These are phyloP conservation scores for Scolecobasidium constrictum DNA, from an alignment of 2,329 filamentous ascomycete species.

Conservation along the genomic window DNA sequence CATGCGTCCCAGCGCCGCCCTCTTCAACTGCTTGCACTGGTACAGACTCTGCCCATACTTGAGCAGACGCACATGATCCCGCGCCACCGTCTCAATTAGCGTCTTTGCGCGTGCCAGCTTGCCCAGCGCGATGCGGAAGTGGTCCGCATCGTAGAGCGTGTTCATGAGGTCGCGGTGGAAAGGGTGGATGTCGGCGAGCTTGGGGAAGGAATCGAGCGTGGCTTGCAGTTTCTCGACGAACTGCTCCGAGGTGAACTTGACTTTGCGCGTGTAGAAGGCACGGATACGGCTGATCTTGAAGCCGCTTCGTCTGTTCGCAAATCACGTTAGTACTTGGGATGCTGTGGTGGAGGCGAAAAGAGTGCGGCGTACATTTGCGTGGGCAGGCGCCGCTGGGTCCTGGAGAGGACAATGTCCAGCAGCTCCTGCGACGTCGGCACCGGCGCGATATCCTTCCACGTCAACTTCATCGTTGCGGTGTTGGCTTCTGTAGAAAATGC, in stretches of 20 bases:
- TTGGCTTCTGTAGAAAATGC: constrained; percentile 7
- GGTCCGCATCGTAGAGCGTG: constrained; percentile 92
- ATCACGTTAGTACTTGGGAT: no score
- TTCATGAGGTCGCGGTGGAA: constrained; percentile 91
- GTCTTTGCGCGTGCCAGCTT: constrained; percentile 94
- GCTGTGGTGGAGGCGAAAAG: no score
- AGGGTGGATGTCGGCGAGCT: constrained; percentile 87
- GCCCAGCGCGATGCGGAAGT: constrained; percentile 87
- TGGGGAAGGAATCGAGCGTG: constrained; percentile 87
- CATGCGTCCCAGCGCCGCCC: constrained; percentile 93
- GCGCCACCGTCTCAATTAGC: constrained; percentile 44
- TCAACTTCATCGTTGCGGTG: constrained; percentile 17
- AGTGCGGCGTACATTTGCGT: constrained; percentile 81
- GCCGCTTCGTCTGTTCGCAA: constrained; percentile 50
- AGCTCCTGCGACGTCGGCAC: constrained; percentile 93
- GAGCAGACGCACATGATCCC: constrained; percentile 91
- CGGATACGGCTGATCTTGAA: constrained; percentile 95
- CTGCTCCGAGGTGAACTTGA: constrained; percentile 96
- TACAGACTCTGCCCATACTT: constrained; percentile 96
- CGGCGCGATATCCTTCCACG: constrained; percentile 68
- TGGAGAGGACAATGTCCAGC: constrained; percentile 88
- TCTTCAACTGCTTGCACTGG: constrained; percentile 98
- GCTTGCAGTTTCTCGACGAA: constrained; percentile 86
- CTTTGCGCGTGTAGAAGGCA: constrained; percentile 90
- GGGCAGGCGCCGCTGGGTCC: constrained; percentile 84